Evolutionary conservation across 1,284 basidiomycete genomes (phyloP), one percentile per base, ranked within the genome.

Genomic region (Meripilus lineatus): DNA sequence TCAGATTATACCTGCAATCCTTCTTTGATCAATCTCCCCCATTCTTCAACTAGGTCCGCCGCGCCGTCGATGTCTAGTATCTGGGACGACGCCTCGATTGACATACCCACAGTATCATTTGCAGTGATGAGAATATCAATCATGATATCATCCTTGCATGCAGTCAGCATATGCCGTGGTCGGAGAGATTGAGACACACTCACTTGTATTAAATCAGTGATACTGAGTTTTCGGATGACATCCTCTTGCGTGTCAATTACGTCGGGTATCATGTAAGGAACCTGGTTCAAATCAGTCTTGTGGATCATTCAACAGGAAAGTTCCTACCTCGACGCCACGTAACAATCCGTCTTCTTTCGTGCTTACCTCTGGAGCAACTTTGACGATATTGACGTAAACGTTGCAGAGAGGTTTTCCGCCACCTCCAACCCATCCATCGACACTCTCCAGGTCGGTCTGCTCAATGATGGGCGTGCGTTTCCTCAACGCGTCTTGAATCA

Each of bases 311-410:
- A 6, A 28, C 1, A 13, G 4, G 18, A 28, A 20, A 24, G 20
- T 8, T 34, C 47, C 8, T 14, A 52, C 54, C 15, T 52, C 43
- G 18, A 56, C 34, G 1, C 42, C 34, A n/a, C 46, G 36, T 5
- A 56, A 32, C 3, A 50, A 23, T 8, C 17, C 25, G 3, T 37
- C 15, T 3, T 14, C 33, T 8, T 32, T 15, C 40, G 48, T 51
- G 22, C 45, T 49, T 26, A 56, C 38, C 21, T 58, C 54, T 15
- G 51, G 53, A 11, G 55, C 45, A 34, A 64, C 50, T 55, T 65
- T 68, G 44, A 74, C 58, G 26, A 77, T 60, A 47, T 76, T 75
- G 35, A 76, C 62, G 45, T 65, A 72, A 22, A 74, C 70, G 44
- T 75, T 75, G 37, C 62, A 67, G 24, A 77, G 50, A 11, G 71